Conservation (phyloP, 139 green algal species). For the Spirogloea muscicola region DNA sequence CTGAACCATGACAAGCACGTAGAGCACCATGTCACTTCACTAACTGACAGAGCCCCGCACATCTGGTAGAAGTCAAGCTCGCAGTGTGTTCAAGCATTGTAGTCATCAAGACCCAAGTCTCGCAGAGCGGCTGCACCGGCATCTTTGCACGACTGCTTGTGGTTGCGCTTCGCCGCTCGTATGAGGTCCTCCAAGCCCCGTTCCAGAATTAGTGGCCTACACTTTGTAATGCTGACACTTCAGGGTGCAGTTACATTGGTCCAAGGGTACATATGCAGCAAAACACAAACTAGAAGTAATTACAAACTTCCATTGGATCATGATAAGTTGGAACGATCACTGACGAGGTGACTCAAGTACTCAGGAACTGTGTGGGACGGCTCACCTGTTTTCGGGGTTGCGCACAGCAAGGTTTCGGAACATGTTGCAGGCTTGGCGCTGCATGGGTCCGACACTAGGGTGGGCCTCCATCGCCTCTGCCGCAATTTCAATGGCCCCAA, state of each 20-base stretch:
- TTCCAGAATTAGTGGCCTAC: conserved; percentile 37
- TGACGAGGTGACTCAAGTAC: too few species aligned
- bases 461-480: conserved; percentile 26
- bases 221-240: background rate
- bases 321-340: background rate
- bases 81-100: conserved; percentile 7
- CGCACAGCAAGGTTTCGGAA: conserved; percentile 28
- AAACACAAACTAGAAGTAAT: background rate
- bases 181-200: conserved; percentile 22
- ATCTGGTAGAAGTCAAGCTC: too few species aligned
- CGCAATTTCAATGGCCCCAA: background rate
- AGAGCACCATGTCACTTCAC: too few species aligned
- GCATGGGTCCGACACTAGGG: background rate
- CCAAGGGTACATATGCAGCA: background rate
- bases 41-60: too few species aligned
- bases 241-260: background rate
- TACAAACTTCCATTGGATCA: background rate
- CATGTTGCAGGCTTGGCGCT: conserved; percentile 28
- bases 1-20: too few species aligned
- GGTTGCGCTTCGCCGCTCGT: conserved; percentile 1
- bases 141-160: conserved; percentile 23
- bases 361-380: background rate
- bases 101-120: conserved; percentile 32
- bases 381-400: conserved; percentile 28
- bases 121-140: conserved; percentile 11